Evolutionary conservation across 2,329 filamentous ascomycete species (phyloP), one percentile per base, ranked within the genome.

Genomic region (Lithohypha guttulata): DNA sequence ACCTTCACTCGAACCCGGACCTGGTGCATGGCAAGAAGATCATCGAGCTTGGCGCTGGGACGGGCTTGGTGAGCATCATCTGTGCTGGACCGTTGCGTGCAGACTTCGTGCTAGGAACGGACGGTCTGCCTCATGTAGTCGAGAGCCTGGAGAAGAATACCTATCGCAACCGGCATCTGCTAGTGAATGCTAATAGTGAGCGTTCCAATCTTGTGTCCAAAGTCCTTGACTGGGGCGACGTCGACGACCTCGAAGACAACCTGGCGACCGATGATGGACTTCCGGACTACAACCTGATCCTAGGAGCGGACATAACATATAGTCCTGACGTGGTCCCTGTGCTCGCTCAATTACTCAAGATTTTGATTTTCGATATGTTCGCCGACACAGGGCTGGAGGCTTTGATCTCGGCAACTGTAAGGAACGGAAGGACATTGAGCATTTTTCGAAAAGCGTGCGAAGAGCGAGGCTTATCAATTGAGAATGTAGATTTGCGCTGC

Each of bases 41-140:
- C 2, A 61, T 82, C 4, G 78, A 82, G 53, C 65, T 82, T 3
- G 79, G 79, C 21, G 75, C 76, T 14, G 78, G 79, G 1, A 81
- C 78, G 3, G 79, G 79, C 0, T 71, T 82, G 46, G 54, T 82
- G 8, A 74, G 75, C 1, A 69, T 82, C 15, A 62, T 81, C 8
- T 77, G 73, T 48, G 71, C 73, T 2, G 76, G 73, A 44, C 61
- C 73, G 51, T 64, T 81, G 1, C 59, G 59, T 31, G 70, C 72
- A 3, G 58, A 55, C 19, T 65, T 64, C 20, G 69, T 80, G 8
- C 65, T 75, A 9, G 66, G 70, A 3, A 81, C 77, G 2, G 79
- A 83, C 53, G 75, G 77, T 6, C 75, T 80, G 23, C 54, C 51
- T 1, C 54, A 55, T 20, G 50, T 67, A 20, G 57, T 66, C 31